These are phyloP conservation scores for Termitomyces eurrhizus DNA, from an alignment of 768 basidiomycete genomes.

Conservation along the genomic window DNA sequence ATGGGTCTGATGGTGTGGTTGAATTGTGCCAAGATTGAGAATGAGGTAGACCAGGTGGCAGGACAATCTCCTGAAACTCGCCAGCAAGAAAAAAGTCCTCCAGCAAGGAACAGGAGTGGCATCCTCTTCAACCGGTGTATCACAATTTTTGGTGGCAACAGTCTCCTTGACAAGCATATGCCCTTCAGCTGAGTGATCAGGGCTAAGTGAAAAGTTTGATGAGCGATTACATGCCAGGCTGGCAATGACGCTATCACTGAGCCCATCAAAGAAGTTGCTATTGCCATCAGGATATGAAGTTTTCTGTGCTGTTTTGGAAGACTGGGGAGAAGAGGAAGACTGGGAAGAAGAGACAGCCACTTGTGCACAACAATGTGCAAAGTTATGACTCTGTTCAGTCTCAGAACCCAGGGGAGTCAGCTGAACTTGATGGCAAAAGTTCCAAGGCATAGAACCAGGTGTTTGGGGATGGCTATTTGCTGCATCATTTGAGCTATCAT, in stretches of 20 bases:
- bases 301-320: not conserved
- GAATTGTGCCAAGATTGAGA: not conserved
- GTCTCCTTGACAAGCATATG: not conserved
- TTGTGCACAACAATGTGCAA: not conserved
- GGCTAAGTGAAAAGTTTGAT: not conserved
- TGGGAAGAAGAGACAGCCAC: not conserved
- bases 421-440: not conserved
- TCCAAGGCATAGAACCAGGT: not conserved
- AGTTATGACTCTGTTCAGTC: not conserved
- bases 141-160: not conserved
- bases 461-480: not conserved
- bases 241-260: not conserved
- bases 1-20: not conserved
- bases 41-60: not conserved
- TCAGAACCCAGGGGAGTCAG: not conserved
- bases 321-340: too few relatives aligned
- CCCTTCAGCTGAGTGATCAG: not conserved
- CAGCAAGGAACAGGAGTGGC: too few relatives aligned
- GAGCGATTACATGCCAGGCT: not conserved
- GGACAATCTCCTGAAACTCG: too few relatives aligned
- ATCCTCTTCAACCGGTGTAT: too few relatives aligned
- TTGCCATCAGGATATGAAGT: not conserved
- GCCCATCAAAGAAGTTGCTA: not conserved
- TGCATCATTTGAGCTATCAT: not conserved
- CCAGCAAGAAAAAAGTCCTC: too few relatives aligned